Base-by-base conservation (phyloP, 768 basidiomycete genomes). In the Hericium coralloides region DNA sequence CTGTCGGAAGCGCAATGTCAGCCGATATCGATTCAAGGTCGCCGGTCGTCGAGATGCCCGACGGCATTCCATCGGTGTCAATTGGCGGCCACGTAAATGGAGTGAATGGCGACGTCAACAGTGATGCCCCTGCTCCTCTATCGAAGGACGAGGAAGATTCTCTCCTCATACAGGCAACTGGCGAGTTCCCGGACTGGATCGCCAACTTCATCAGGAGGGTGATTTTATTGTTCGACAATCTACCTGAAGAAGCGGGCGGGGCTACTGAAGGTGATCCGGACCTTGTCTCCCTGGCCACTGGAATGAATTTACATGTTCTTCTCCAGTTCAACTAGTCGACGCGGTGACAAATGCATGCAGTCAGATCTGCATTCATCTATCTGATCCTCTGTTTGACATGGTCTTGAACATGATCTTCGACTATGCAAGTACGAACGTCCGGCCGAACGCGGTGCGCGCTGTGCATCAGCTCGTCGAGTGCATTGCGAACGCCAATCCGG, bases 401-500 rank as follows among this genome's bases (percentile, higher is more conserved):
- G 89, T 87, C 4, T 73, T 94, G 49, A 86, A 90, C 63, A 84
- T 92, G 77, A 81, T 94, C 56, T 88, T 78, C 67, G 84, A 92
- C 65, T 92, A 93, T 65, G 85, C 85, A 15, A 88, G 84, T 63
- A 84, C 82, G 14, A 87, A 84, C 59, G 86, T 90, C 25, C 85
- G 91, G 23, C 78, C 89, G 23, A 95, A 94, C 68, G 87, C 90
- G 22, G 89, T 93, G 45, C 82, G 89, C 55, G 89, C 87, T 2
- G 87, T 94, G 25, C 89, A 92, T 63, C 85, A 91, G 61, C 75
- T 97, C 4, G 87, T 94, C 37, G 84, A 89, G 70, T 90, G 89
- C 65, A 80, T 95, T 22, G 87, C 92, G 4, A 88, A 91, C 57
- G 88, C 89, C 18, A 72, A 91, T 63, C 83, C 92, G 4, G 72